Conservation (phyloP, 345 rosid genomes). For the Boechera divaricarpa region DNA sequence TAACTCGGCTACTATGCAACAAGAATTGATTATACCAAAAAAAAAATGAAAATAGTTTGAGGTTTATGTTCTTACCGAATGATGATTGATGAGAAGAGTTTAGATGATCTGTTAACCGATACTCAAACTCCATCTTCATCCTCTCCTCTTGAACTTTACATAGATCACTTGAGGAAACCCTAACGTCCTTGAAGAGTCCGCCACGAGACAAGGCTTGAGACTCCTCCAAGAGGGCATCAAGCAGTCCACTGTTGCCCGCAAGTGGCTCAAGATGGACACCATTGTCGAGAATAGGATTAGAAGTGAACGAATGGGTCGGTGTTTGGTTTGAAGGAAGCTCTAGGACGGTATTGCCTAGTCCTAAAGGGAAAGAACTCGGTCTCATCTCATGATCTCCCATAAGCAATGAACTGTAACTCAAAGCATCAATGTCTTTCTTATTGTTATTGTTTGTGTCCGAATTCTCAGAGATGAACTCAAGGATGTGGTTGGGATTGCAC, state of each 20-base stretch:
- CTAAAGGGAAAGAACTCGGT: constrained; percentile 37
- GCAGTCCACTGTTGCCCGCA: constrained; percentile 53
- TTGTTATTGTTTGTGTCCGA: constrained; percentile 25
- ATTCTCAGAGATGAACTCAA: constrained; percentile 39
- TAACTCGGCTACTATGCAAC: not conserved
- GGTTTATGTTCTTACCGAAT: constrained; percentile 47
- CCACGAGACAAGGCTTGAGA: constrained; percentile 49
- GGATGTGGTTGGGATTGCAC: constrained; percentile 33
- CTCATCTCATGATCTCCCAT: constrained; percentile 46
- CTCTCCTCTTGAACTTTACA: constrained; percentile 24
- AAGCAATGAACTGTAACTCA: constrained; percentile 61
- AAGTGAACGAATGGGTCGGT: constrained; percentile 34
- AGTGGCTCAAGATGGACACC: constrained; percentile 20
- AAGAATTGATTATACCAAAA: not conserved
- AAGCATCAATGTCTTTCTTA: constrained; percentile 34
- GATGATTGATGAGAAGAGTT: constrained; percentile 55
- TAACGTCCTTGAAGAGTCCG: constrained; percentile 30
- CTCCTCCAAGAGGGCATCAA: constrained; percentile 66
- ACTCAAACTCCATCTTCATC: constrained; percentile 38
- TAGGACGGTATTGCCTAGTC: constrained; percentile 37
- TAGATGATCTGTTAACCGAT: constrained; percentile 41
- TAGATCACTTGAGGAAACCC: constrained; percentile 22
- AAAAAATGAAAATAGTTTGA: constrained; percentile 1
- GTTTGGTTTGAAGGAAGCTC: constrained; percentile 67
- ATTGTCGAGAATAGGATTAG: constrained; percentile 25